Evolutionary conservation across 2,329 filamentous ascomycete genomes (phyloP), one percentile per base, ranked within the genome.

Genomic region (Fusarium humuli): DNA sequence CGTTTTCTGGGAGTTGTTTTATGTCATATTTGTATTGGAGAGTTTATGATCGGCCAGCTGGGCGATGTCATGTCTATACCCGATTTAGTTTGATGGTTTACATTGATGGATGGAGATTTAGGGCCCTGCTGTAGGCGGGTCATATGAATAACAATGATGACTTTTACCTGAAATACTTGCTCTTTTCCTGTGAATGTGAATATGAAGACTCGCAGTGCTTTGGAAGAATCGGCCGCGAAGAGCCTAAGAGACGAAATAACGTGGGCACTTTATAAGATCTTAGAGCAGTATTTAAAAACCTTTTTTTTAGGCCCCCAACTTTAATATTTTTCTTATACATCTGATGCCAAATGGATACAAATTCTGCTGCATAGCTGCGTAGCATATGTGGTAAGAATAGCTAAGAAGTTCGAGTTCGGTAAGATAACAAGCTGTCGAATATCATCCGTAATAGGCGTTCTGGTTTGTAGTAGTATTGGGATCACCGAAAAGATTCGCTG

Each of bases 341-440:
- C 22, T 22, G 22, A 22, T 22, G 22, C 22, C 4, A 4, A 22
- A 22, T 22, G 22, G 22, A 22, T 22, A 22, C 4, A 22, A 22
- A 22, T 22, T 22, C 22, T 22, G 22, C 22, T 22, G 22, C 22
- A 22, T 22, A 22, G 22, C 22, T 22, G 22, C 22, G 22, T 22
- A 22, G 22, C 4, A 22, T 22, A 22, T 22, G 22, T 22, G 22
- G 95, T 97, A 53, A 95, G 83, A 58, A 98, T 91, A 7, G 94
- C 94, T 61, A 98, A 88, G 76, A 92, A 94, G 74, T 93, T 91
- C 40, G 90, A 89, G 61, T 91, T 90, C 2, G 94, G 95, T 3
- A 94, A 98, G 41, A 97, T 90, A 69, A 92, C 83, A 50, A 98
- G 88, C 79, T 97, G 94, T 75, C 89, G 89, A 74, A 98, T 97